phyloP scores from a whole-genome alignment of 768 basidiomycete species.

The Amanita pseudoporphyria region DNA sequence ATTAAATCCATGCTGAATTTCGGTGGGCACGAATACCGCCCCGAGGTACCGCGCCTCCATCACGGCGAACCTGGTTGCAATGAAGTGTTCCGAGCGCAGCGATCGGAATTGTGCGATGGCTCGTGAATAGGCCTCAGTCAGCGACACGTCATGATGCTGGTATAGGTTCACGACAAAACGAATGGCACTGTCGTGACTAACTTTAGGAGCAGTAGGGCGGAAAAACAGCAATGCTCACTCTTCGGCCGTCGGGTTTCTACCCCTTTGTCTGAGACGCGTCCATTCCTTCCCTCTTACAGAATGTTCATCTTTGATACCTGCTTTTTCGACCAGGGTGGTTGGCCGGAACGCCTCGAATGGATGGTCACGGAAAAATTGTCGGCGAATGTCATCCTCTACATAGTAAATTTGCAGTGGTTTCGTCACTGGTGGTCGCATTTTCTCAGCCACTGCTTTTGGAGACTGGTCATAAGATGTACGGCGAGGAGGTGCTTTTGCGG shows the following conservation, averaged over 20 bases:
- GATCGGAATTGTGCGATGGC: constrained; percentile 83
- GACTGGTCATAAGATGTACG: constrained; percentile 47
- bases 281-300: constrained; percentile 53
- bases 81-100: constrained; percentile 76
- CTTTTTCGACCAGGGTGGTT: constrained; percentile 64
- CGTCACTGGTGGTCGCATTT: constrained; percentile 28
- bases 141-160: constrained; percentile 46
- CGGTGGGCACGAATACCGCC: constrained; percentile 47
- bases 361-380: constrained; percentile 92
- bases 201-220: constrained; percentile 7
- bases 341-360: constrained; percentile 93
- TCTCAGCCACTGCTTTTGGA: constrained; percentile 15
- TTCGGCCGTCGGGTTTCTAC: constrained; percentile 77
- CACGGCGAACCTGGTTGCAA: constrained; percentile 65
- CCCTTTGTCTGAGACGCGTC: constrained; percentile 74
- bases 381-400: constrained; percentile 76
- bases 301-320: constrained; percentile 43
- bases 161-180: constrained; percentile 76
- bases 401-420: constrained; percentile 60
- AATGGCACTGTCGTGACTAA: constrained; percentile 46
- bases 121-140: constrained; percentile 72
- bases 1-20: constrained; percentile 50
- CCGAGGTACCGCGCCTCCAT: constrained; percentile 77
- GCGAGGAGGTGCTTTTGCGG: constrained; percentile 58
- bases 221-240: constrained; percentile 51